Evolutionary conservation across 495 filamentous ascomycete genomes (phyloP).

Genomic region (Usnea hakonensis): DNA sequence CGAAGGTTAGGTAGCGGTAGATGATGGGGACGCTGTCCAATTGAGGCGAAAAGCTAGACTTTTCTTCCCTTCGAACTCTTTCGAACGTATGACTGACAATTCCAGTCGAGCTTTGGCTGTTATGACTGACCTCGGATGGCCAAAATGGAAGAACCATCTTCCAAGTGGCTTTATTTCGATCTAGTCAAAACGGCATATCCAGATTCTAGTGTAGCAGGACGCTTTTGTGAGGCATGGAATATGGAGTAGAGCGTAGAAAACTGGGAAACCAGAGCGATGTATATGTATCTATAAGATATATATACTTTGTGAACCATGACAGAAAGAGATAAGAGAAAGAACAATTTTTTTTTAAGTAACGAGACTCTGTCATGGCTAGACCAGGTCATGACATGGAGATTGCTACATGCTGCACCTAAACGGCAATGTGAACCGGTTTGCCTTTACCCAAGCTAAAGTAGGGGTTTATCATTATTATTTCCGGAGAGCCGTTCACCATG

Average conservation of each 20-base stretch:
- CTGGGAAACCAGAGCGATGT: background rate
- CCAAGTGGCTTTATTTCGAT: conserved; percentile 8
- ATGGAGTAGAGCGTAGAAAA: background rate
- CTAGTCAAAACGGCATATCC: background rate
- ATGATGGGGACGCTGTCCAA: conserved; percentile 37
- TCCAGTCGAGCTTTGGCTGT: background rate
- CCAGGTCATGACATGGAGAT: conserved; percentile 10
- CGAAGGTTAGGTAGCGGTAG: conserved; percentile 65
- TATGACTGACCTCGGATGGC: background rate
- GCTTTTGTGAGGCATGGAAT: background rate
- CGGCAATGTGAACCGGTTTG: background rate
- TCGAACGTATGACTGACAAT: background rate
- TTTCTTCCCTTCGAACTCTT: background rate
- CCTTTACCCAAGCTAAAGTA: background rate
- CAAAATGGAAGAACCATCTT: conserved; percentile 21
- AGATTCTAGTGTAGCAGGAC: background rate
- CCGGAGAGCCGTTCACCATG: background rate
- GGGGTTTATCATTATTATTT: background rate
- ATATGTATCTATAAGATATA: too few relatives aligned
- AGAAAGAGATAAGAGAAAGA: background rate
- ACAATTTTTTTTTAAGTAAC: too few relatives aligned
- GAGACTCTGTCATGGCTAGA: too few relatives aligned
- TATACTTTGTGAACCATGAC: background rate
- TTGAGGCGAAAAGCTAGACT: conserved; percentile 11
- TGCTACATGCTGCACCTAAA: too few relatives aligned